phyloP scores from a whole-genome alignment of 1,284 basidiomycete genomes.

The Papiliotrema laurentii region DNA sequence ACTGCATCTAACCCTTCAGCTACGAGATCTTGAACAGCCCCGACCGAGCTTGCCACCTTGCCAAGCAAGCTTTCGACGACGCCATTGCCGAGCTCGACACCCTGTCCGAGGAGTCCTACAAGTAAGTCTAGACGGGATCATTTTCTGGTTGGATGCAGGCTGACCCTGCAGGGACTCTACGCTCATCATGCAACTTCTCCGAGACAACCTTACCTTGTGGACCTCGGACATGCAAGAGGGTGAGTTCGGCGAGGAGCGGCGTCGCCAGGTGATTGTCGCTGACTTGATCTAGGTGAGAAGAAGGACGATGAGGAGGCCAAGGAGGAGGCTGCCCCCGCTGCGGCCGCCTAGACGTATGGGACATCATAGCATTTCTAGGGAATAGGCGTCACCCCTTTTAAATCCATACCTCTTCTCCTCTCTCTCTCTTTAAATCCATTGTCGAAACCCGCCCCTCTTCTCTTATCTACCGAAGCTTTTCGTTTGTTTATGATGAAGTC shows the following conservation, averaged over 20 bases:
- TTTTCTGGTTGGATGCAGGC: slow-evolving; percentile 7
- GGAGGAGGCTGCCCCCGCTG: slow-evolving; percentile 36
- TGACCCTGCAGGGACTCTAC: slow-evolving; percentile 66
- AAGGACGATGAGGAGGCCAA: slow-evolving; percentile 39
- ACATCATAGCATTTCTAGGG: slow-evolving; percentile 10
- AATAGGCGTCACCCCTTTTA: neutral
- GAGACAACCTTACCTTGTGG: slow-evolving; percentile 98
- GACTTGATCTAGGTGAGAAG: slow-evolving; percentile 14
- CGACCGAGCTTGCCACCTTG: slow-evolving; percentile 97
- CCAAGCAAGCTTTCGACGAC: slow-evolving; percentile 99
- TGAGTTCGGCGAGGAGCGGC: too few relatives aligned
- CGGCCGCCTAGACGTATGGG: slow-evolving; percentile 11
- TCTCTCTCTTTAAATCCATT: slow-evolving; percentile 9
- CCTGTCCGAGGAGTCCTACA: slow-evolving; percentile 99
- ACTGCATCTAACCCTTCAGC: slow-evolving; percentile 34
- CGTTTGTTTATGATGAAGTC: slow-evolving; percentile 7
- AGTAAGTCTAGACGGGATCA: slow-evolving; percentile 51
- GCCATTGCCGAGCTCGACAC: slow-evolving; percentile 99
- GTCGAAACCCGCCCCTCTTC: slow-evolving; percentile 9
- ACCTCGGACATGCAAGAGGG: slow-evolving; percentile 79
- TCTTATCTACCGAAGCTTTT: neutral
- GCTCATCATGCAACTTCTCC: slow-evolving; percentile 97
- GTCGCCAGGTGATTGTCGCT: neutral
- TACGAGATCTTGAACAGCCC: slow-evolving; percentile 99
- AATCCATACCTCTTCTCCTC: slow-evolving; percentile 1